Conservation (phyloP, 257 asterid species). For the Dorcoceras hygrometricum region DNA sequence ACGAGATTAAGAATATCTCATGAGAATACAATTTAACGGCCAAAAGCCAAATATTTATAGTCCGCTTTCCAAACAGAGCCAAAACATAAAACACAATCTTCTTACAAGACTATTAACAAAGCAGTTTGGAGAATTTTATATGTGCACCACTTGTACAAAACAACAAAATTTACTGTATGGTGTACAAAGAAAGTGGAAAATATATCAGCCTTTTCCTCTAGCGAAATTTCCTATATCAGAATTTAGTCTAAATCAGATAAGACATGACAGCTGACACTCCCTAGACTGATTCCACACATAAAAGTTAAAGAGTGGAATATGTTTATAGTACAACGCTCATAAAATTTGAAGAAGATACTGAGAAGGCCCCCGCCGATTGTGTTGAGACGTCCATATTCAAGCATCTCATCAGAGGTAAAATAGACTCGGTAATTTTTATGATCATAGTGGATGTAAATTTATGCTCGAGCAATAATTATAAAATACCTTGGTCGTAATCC, state of each 20-base stretch:
- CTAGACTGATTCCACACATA: constrained; percentile 1
- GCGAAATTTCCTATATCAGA: not conserved
- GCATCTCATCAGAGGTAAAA: not conserved
- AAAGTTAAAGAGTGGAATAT: not conserved
- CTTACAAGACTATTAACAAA: not conserved
- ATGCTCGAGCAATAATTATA: constrained; percentile 14
- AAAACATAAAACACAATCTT: not conserved
- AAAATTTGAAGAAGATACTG: constrained; percentile 12
- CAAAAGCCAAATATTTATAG: constrained; percentile 11
- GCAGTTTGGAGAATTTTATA: not conserved
- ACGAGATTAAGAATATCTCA: not conserved
- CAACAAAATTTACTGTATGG: not conserved
- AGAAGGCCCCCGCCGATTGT: not conserved
- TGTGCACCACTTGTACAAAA: not conserved
- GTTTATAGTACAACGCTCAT: constrained; percentile 7
- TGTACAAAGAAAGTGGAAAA: not conserved
- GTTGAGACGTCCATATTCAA: constrained; percentile 3
- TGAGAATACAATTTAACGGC: not conserved
- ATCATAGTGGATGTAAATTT: not conserved
- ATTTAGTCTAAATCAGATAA: not conserved
- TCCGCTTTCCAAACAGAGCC: not conserved
- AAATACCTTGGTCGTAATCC: constrained; percentile 88
- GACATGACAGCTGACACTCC: not conserved
- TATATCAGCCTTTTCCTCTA: not conserved
- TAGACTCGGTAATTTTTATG: not conserved